These are phyloP conservation scores for Linderina pennispora DNA, from an alignment of 192 early-diverging fungal species.

Conservation along the genomic window DNA sequence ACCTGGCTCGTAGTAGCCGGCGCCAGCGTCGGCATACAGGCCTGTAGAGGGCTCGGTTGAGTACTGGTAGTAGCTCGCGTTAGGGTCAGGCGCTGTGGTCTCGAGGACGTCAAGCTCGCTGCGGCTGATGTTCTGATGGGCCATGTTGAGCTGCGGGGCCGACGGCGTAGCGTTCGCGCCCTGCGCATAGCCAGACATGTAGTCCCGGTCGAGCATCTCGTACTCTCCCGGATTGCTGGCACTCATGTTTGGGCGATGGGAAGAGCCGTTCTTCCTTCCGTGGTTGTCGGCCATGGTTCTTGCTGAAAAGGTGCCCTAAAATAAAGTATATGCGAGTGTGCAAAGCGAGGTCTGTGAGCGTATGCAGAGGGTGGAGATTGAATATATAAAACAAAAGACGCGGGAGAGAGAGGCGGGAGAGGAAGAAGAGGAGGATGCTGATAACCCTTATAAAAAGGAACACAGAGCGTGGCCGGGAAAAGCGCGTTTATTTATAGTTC, in stretches of 20 bases:
- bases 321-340: neutral
- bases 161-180: conserved; percentile 6
- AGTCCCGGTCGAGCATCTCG: conserved; percentile 46
- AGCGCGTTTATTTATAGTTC: too few relatives aligned
- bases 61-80: conserved; percentile 14
- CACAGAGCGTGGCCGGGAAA: too few relatives aligned
- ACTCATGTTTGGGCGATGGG: neutral
- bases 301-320: neutral
- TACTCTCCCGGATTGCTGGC: conserved; percentile 29
- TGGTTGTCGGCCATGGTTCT: conserved; percentile 24
- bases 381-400: neutral
- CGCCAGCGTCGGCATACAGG: conserved; percentile 24
- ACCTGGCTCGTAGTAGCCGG: conserved; percentile 39
- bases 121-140: conserved; percentile 22
- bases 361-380: neutral
- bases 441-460: too few relatives aligned
- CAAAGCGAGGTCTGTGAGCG: neutral
- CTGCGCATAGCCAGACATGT: conserved; percentile 2
- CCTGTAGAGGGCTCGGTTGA: conserved; percentile 2
- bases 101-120: conserved; percentile 47
- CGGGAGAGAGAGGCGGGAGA: conserved; percentile 1
- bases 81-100: conserved; percentile 19
- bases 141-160: conserved; percentile 14
- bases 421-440: neutral
- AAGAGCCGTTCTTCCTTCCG: conserved; percentile 11